Percentiles rank a stretch among this genome's conserved stretches.
Conservation (phyloP, 1,284 basidiomycete genomes). For the Moesziomyces sp. region DNA sequence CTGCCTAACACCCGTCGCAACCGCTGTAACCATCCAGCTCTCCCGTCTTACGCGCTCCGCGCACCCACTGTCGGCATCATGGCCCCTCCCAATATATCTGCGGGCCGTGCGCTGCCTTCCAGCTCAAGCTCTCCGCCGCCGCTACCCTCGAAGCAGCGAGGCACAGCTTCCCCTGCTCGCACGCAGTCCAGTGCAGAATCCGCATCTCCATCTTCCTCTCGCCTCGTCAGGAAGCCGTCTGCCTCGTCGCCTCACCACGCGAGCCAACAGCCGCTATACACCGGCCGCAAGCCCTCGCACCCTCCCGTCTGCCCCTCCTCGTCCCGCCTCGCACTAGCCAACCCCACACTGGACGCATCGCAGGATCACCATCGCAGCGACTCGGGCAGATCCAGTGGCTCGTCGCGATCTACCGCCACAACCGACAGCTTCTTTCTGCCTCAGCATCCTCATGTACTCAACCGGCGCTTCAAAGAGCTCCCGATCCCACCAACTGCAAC, state of each 20-base stretch:
- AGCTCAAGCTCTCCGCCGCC: conserved; percentile 10
- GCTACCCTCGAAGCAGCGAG: conserved; percentile 11
- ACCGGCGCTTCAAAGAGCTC: conserved; percentile 26
- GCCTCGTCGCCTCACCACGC: conserved; percentile 12
- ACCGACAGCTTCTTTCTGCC: conserved; percentile 39
- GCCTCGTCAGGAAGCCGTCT: conserved; percentile 19
- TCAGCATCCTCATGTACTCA: conserved; percentile 25
- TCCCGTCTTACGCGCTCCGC: background rate
- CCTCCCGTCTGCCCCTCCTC: conserved; percentile 16
- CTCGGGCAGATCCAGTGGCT: conserved; percentile 38
- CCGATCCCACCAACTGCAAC: conserved; percentile 17
- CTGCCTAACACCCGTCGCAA: background rate
- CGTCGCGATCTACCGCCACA: conserved; percentile 37
- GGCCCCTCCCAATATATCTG: conserved; percentile 8
- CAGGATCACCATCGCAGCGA: conserved; percentile 42
- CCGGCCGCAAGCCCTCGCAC: conserved; percentile 15
- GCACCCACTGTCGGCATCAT: conserved; percentile 12
- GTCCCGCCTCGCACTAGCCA: conserved; percentile 14
- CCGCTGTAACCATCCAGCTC: too few relatives aligned
- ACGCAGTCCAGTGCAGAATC: conserved; percentile 17
- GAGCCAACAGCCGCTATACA: conserved; percentile 8
- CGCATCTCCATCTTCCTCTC: conserved; percentile 9
- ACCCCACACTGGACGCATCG: conserved; percentile 14
- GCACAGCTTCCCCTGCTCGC: conserved; percentile 6
- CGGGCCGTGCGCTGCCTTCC: background rate